phyloP scores from a whole-genome alignment of 2,329 filamentous ascomycete species.

The Penicillium sp. region DNA sequence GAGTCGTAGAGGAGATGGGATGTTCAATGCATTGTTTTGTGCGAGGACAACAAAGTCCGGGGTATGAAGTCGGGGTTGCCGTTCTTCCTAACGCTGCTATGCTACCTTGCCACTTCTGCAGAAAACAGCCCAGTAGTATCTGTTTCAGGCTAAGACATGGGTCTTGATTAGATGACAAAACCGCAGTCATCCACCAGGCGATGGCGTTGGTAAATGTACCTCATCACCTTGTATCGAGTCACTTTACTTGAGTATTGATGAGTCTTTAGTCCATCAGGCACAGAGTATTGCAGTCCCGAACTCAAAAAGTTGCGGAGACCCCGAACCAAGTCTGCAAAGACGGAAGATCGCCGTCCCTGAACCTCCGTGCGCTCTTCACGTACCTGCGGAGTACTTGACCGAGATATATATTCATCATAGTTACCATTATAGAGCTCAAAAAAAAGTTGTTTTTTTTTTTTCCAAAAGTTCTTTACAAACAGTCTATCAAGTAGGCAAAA shows the following conservation, averaged over 20 bases:
- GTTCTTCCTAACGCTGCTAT: neutral
- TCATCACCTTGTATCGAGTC: neutral
- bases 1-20: neutral
- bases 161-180: neutral
- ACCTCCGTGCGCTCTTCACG: neutral
- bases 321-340: neutral
- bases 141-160: neutral
- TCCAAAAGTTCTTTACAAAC: no score
- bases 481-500: neutral
- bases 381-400: neutral
- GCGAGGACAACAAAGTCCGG: neutral
- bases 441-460: no score
- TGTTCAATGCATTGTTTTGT: neutral
- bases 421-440: neutral
- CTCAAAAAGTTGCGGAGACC: neutral
- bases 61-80: neutral
- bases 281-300: neutral
- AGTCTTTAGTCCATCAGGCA: neutral
- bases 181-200: neutral
- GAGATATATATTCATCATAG: neutral
- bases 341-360: neutral
- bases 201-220: neutral
- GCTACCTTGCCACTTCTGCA: constrained; percentile 2
- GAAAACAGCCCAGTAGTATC: neutral
- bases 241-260: neutral